Evolutionary conservation across 1,284 basidiomycete genomes (phyloP).

Genomic region (Ceratobasidium sp.): DNA sequence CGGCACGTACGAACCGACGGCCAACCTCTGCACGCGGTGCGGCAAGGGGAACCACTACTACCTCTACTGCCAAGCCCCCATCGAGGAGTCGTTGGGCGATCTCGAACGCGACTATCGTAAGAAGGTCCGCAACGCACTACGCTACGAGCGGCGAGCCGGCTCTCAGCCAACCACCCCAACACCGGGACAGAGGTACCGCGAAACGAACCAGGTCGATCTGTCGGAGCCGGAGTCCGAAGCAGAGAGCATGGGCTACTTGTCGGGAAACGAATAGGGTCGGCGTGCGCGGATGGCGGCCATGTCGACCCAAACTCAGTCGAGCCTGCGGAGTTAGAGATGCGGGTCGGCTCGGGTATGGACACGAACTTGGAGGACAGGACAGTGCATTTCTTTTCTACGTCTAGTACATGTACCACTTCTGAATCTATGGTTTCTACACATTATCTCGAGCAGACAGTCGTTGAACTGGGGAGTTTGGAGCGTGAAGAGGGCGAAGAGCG

Average conservation of each 20-base stretch:
- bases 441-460: background rate
- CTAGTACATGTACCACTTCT: background rate
- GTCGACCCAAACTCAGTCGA: slow-evolving; percentile 12
- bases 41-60: background rate
- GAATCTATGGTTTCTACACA: background rate
- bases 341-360: background rate
- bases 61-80: background rate
- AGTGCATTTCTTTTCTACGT: background rate
- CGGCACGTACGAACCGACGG: background rate
- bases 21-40: background rate
- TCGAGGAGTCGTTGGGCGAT: background rate
- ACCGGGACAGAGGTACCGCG: background rate
- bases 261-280: slow-evolving; percentile 20
- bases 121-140: background rate
- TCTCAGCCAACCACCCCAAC: background rate
- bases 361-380: background rate
- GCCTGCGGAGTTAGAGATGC: background rate
- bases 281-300: background rate
- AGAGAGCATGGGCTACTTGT: no score
- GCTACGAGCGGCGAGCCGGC: background rate
- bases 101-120: background rate
- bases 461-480: background rate
- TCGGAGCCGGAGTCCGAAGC: background rate
- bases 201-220: background rate
- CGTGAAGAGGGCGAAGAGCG: background rate